Conservation (phyloP, 2,329 filamentous ascomycete genomes). For the Aspergillus intermedius region DNA sequence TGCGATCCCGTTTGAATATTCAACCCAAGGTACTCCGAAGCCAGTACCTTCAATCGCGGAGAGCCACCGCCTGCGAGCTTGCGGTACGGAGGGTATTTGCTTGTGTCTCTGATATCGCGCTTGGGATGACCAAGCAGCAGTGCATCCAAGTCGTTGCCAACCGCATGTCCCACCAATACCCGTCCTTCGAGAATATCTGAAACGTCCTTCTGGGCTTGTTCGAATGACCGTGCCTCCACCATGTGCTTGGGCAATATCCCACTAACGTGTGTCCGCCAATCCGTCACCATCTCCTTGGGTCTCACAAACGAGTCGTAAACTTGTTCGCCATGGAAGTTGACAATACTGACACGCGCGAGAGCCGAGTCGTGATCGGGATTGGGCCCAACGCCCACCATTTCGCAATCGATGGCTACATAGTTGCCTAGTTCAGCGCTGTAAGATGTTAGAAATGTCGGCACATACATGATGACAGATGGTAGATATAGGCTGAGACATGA, state of each 20-base stretch:
- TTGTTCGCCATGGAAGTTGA: slow-evolving; percentile 89
- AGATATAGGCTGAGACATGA: not conserved
- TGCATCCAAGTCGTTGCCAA: slow-evolving; percentile 69
- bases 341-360: slow-evolving; percentile 79
- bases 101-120: slow-evolving; percentile 76
- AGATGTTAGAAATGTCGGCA: slow-evolving; percentile 12
- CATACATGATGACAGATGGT: slow-evolving; percentile 10
- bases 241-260: slow-evolving; percentile 73
- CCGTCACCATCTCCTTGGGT: slow-evolving; percentile 69
- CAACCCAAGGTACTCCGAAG: slow-evolving; percentile 51
- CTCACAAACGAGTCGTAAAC: slow-evolving; percentile 91
- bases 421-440: slow-evolving; percentile 67
- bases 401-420: slow-evolving; percentile 90
- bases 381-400: slow-evolving; percentile 83
- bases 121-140: slow-evolving; percentile 73
- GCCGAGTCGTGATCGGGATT: slow-evolving; percentile 61
- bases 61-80: slow-evolving; percentile 48
- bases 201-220: slow-evolving; percentile 69
- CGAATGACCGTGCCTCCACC: slow-evolving; percentile 61
- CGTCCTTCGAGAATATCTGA: slow-evolving; percentile 61
- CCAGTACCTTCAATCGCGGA: slow-evolving; percentile 51
- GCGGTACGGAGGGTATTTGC: slow-evolving; percentile 66
- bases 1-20: slow-evolving; percentile 57
- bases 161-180: slow-evolving; percentile 75
- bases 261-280: slow-evolving; percentile 84